A percentile compares a stretch with the other conserved stretches of the same genome.
These are phyloP conservation scores for Balakata baccata DNA, from an alignment of 345 rosid genomes.

Conservation along the genomic window DNA sequence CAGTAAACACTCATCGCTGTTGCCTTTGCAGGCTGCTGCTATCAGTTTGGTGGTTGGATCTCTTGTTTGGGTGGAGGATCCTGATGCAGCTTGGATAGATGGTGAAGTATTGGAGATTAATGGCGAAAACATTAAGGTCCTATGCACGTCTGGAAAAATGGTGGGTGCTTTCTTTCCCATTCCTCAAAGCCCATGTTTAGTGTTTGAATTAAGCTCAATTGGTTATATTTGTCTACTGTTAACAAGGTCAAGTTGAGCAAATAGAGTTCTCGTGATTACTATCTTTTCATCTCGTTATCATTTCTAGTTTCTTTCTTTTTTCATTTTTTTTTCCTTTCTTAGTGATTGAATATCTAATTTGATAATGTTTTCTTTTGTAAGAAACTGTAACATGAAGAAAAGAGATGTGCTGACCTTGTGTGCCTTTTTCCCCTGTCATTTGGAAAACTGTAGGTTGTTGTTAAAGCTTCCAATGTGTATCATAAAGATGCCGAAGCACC, in stretches of 20 bases:
- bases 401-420: conserved; percentile 9
- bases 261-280: not conserved
- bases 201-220: conserved; percentile 5
- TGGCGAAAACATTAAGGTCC: conserved; percentile 71
- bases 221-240: conserved; percentile 9
- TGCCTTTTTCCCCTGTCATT: conserved; percentile 11
- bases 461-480: conserved; percentile 66
- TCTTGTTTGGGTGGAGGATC: conserved; percentile 91
- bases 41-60: conserved; percentile 65
- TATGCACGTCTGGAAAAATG: conserved; percentile 79
- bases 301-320: conserved; percentile 3
- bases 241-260: not conserved
- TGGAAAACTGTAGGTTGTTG: conserved; percentile 49
- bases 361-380: not conserved
- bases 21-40: conserved; percentile 54
- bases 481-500: conserved; percentile 90
- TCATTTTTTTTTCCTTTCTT: too few relatives aligned
- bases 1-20: conserved; percentile 14
- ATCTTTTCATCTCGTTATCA: conserved; percentile 1
- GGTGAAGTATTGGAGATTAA: conserved; percentile 79
- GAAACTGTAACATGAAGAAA: conserved; percentile 12
- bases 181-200: not conserved
- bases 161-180: conserved; percentile 42
- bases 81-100: conserved; percentile 83
- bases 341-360: not conserved